phyloP scores from a whole-genome alignment of 768 basidiomycete genomes.

The Botryobasidium botryosum region DNA sequence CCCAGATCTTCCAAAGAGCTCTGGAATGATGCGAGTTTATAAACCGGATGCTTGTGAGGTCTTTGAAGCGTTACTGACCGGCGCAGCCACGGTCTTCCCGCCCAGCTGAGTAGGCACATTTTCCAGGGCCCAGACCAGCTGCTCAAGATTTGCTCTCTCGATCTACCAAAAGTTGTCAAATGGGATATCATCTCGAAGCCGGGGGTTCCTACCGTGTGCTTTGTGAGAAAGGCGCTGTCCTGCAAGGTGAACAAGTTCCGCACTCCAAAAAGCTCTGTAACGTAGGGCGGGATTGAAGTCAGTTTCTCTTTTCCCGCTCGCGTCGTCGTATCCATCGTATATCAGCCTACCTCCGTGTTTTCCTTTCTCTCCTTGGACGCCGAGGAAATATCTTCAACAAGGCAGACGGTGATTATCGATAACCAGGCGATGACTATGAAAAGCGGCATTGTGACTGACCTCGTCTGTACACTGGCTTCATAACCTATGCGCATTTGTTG shows the following conservation, averaged over 20 bases:
- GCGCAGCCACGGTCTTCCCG: constrained; percentile 19
- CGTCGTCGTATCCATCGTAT: neutral
- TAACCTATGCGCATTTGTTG: constrained; percentile 90
- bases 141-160: constrained; percentile 51
- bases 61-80: neutral
- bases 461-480: constrained; percentile 64
- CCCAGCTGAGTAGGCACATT: constrained; percentile 42
- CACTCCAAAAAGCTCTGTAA: constrained; percentile 56
- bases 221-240: constrained; percentile 51
- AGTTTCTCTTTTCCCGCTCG: neutral
- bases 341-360: constrained; percentile 39
- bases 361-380: constrained; percentile 58
- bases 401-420: constrained; percentile 17
- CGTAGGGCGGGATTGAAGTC: no score
- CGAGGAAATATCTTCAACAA: constrained; percentile 72
- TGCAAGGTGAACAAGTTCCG: constrained; percentile 74
- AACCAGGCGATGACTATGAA: neutral
- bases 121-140: constrained; percentile 67
- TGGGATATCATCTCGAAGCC: constrained; percentile 1
- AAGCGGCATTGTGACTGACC: constrained; percentile 25
- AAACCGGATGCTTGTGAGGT: neutral
- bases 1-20: constrained; percentile 42
- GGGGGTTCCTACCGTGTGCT: constrained; percentile 38
- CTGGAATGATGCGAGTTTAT: constrained; percentile 18
- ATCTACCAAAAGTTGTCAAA: constrained; percentile 31